Percentiles rank a stretch among this genome's conserved stretches.
Conservation (phyloP, 2,329 filamentous ascomycete genomes). For the Penicillium olsonii region DNA sequence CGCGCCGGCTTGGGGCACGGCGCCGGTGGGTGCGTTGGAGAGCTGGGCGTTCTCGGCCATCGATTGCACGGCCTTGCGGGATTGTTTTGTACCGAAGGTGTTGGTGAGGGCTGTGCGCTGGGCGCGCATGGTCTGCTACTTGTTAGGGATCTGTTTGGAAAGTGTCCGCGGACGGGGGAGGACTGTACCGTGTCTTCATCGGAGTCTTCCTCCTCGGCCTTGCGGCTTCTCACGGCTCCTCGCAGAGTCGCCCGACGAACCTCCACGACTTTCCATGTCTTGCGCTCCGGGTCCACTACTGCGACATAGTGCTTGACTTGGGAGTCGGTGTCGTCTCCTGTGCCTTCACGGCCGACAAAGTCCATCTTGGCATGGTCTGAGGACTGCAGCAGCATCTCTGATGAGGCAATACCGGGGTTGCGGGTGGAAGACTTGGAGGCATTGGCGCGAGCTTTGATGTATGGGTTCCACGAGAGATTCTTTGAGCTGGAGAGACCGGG, state of each 20-base stretch:
- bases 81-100: constrained; percentile 54
- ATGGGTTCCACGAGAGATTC: constrained; percentile 37
- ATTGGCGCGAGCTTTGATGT: constrained; percentile 54
- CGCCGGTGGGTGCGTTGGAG: constrained; percentile 39
- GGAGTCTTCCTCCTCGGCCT: constrained; percentile 29
- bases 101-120: constrained; percentile 48
- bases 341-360: constrained; percentile 55
- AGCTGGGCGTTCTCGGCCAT: constrained; percentile 51
- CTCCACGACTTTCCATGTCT: constrained; percentile 56
- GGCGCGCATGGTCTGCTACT: constrained; percentile 33
- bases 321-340: constrained; percentile 51
- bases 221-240: constrained; percentile 43
- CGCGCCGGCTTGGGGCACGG: constrained; percentile 42
- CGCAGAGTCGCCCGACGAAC: constrained; percentile 59
- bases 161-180: background rate
- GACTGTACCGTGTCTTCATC: constrained; percentile 33
- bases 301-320: constrained; percentile 62
- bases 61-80: constrained; percentile 50
- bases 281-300: constrained; percentile 57
- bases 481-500: constrained; percentile 36
- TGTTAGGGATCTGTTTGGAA: constrained; percentile 10
- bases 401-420: constrained; percentile 40
- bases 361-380: constrained; percentile 62
- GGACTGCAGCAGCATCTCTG: constrained; percentile 61
- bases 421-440: constrained; percentile 28